A percentile compares a stretch with the other conserved stretches of the same genome.
Conservation (phyloP, 352 stramenopile genomes). For the Stramenopiles sp. region DNA sequence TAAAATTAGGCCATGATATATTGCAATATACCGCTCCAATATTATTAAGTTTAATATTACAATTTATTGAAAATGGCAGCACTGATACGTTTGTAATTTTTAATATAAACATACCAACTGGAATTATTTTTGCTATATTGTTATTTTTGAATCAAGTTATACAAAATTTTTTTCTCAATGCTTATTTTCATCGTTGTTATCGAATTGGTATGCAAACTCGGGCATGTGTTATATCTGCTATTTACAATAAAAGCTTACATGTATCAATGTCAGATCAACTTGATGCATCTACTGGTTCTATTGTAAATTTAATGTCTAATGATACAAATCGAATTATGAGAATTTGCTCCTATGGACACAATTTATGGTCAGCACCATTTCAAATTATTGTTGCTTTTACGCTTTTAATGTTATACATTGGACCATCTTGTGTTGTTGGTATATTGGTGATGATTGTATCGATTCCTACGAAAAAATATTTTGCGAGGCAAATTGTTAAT, state of each 20-base stretch:
- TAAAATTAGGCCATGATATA: neutral
- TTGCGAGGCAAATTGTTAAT: neutral
- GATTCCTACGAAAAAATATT: neutral
- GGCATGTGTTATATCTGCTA: neutral
- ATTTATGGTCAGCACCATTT: conserved; percentile 35
- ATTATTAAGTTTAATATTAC: neutral
- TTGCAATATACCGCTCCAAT: neutral
- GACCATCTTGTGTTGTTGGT: conserved; percentile 31
- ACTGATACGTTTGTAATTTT: neutral
- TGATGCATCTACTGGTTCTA: neutral
- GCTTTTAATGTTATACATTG: conserved; percentile 33
- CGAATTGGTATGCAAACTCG: neutral
- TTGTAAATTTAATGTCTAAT: neutral
- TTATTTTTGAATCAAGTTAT: neutral
- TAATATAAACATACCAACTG: neutral
- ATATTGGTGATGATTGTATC: conserved; percentile 18
- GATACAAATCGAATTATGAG: neutral
- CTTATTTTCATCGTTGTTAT: neutral
- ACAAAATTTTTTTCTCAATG: neutral
- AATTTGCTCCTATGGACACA: conserved; percentile 16
- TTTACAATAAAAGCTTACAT: neutral
- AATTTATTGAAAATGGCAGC: neutral
- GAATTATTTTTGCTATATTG: neutral
- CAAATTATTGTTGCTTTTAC: conserved; percentile 34
- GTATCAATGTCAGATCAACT: neutral